Evolutionary conservation across 768 basidiomycete species (phyloP), one percentile per base, ranked within the genome.

Genomic region (Hypholoma fasciculare): DNA sequence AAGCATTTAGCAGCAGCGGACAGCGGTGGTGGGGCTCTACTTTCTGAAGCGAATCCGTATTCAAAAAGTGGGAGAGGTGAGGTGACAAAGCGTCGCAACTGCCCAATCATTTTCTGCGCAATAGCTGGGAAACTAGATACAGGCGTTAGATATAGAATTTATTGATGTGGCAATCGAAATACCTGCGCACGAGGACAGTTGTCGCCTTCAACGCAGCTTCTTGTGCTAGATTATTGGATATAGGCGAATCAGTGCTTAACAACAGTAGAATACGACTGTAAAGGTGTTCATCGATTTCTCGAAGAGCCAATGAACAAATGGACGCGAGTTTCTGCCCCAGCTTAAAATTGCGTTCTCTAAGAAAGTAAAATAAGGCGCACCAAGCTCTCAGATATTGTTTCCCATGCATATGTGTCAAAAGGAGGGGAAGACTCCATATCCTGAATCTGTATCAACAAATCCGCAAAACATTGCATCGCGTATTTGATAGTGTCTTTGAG

Each of bases 321-420:
- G 91, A 86, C 3, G 90, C 88, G 17, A 95, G 75, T 91, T 94
- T 95, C 93, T 95, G 63, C 0, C 30, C 9, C 9, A 34, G 9
- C 7, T n/a, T 12, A 37, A 30, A 16, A 49, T 34, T 51, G 49
- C 14, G 27, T 34, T 48, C 26, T 27, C n/a, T 36, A 1, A 17
- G 16, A 43, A n/a, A 13, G 13, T 14, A 48, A 52, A 55, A 27
- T 13, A 23, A 23, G 50, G 72, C 84, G 49, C 63, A 92, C 93
- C 80, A 95, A 71, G 63, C 89, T 90, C 68, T 95, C 93, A 9
- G 93, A 91, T 87, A 95, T 88, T 0, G 93, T 94, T 68, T 95
- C 93, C 88, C 89, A 94, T 52, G 90, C 86, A 71, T 94, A 95
- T n/a, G 89, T 91, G 68, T 95, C 93, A 36, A 88, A 65, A 0